These are phyloP conservation scores for Populus hybrid DNA, from an alignment of 441 rosid species.

Conservation along the genomic window DNA sequence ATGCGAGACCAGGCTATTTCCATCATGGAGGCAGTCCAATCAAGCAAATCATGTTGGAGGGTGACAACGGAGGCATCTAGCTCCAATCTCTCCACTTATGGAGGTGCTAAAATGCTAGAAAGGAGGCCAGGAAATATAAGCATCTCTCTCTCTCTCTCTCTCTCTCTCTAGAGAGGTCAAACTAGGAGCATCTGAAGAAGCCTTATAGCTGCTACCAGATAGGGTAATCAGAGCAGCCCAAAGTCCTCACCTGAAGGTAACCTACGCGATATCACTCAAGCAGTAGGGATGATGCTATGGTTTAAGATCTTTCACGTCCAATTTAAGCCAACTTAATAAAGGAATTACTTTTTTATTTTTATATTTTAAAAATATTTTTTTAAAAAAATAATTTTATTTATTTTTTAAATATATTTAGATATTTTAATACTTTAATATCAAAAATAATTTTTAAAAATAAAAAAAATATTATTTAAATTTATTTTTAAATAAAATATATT, in stretches of 20 bases:
- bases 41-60: not conserved
- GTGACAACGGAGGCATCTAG: not conserved
- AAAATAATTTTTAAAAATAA: too few relatives aligned
- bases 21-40: not conserved
- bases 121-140: not conserved
- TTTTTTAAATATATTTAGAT: too few relatives aligned
- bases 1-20: not conserved
- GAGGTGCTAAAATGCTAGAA: not conserved
- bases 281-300: not conserved
- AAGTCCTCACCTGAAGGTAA: not conserved
- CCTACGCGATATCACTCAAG: not conserved
- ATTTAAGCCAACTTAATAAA: not conserved
- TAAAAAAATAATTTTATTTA: too few relatives aligned
- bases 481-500: too few relatives aligned
- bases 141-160: not conserved
- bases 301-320: not conserved
- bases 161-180: not conserved
- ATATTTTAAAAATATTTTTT: too few relatives aligned
- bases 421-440: too few relatives aligned
- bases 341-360: too few relatives aligned
- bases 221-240: not conserved
- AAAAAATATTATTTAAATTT: too few relatives aligned
- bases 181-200: not conserved
- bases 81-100: not conserved
- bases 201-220: not conserved